Base-by-base conservation (phyloP, 176 grass and related monocot species). In the Paspalum vaginatum region DNA sequence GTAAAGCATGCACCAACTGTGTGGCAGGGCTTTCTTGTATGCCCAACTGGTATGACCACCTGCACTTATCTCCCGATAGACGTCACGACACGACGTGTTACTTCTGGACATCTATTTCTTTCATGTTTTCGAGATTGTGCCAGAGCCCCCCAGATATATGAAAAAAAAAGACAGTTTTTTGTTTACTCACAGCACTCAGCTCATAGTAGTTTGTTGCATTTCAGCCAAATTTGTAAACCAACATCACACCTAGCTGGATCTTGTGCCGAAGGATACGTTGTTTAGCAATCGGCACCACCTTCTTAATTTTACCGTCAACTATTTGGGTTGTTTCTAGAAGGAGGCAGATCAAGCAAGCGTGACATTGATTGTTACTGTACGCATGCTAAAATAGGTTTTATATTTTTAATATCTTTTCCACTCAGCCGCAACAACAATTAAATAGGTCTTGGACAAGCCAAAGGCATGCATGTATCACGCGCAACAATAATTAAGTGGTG, bases 1-100 rank as follows among this genome's bases (percentile, higher is more conserved):
- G 74, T 76, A 76, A 76, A 61, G 56, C 41, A 47, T 1, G 4
- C 57, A 20, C 42, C 39, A 61, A 47, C 39, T 76, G 13, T 76
- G 41, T 43, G 39, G n/a, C 9, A 3, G n/a, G 38, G 11, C 52
- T 22, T 56, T 74, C 7, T 32, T 17, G 12, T 11, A 12, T 43
- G 20, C 45, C 39, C 16, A 61, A 22, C 46, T 50, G 24, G 45
- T 26, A 22, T 50, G 45, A 47, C 44, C 67, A 27, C 22, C 17
- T 14, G 26, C 48, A 44, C 32, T 32, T 3, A 32, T 2, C 32
- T 32, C 32, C 32, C 32, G 3, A 32, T 32, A 1, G 32, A 3
- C 32, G 32, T 2, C 61, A 64, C 11, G 27, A 15, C 32, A 64
- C 61, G 61, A 63, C 16, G 60, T 37, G 25, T 15, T 15, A 38